These are phyloP conservation scores for Penicillium brevicompactum DNA, from an alignment of 2,329 filamentous ascomycete species.

Conservation along the genomic window DNA sequence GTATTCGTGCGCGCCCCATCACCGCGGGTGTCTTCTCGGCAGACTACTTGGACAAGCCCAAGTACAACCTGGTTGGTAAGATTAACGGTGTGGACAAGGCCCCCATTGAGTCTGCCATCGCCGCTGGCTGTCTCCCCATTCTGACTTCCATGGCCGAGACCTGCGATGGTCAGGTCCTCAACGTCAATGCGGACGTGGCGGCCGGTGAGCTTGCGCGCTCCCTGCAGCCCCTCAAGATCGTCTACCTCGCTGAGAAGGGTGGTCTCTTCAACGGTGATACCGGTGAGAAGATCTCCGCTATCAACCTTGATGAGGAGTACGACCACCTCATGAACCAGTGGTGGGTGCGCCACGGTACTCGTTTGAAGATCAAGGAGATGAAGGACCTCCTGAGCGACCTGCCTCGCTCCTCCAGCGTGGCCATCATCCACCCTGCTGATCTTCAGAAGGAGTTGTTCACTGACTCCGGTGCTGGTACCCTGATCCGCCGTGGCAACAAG, in stretches of 20 bases:
- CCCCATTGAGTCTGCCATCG: slow-evolving; percentile 87
- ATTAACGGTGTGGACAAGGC: slow-evolving; percentile 89
- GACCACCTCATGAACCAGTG: slow-evolving; percentile 88
- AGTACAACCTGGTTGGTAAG: slow-evolving; percentile 94
- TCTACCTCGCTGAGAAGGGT: slow-evolving; percentile 98
- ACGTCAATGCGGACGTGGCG: slow-evolving; percentile 97
- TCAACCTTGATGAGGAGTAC: slow-evolving; percentile 96
- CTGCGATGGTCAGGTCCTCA: slow-evolving; percentile 85
- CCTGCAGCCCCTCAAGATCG: slow-evolving; percentile 92
- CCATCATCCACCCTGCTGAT: slow-evolving; percentile 95
- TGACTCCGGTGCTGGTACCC: slow-evolving; percentile 88
- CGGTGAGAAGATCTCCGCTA: slow-evolving; percentile 93
- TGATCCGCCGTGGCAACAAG: slow-evolving; percentile 91
- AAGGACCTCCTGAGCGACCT: slow-evolving; percentile 88
- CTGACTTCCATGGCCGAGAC: slow-evolving; percentile 96
- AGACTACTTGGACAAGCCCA: slow-evolving; percentile 94
- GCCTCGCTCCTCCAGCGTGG: slow-evolving; percentile 89
- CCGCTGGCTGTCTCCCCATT: slow-evolving; percentile 87
- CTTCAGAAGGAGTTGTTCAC: slow-evolving; percentile 97
- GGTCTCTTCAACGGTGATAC: slow-evolving; percentile 91
- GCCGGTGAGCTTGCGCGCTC: slow-evolving; percentile 88
- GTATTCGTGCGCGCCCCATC: slow-evolving; percentile 84
- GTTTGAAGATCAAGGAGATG: slow-evolving; percentile 96
- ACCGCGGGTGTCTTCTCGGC: slow-evolving; percentile 88
- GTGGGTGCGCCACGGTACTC: slow-evolving; percentile 93